phyloP scores from a whole-genome alignment of 345 rosid genomes.

The Gossypioides kirkii region DNA sequence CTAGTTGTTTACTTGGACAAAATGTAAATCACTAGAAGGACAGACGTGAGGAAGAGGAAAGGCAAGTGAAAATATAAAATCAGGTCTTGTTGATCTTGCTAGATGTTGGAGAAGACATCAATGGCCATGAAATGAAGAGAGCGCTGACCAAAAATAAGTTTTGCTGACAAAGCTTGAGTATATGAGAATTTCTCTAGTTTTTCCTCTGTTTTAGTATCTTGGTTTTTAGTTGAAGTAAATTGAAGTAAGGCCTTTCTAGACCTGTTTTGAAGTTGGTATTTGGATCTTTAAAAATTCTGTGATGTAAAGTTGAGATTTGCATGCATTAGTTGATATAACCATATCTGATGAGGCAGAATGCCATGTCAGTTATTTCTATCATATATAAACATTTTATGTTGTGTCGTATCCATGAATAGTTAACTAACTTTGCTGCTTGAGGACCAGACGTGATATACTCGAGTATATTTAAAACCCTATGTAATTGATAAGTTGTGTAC shows the following conservation, averaged over 20 bases:
- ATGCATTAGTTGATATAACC: not conserved
- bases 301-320: not conserved
- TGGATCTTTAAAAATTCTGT: not conserved
- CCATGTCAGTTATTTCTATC: not conserved
- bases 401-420: not conserved
- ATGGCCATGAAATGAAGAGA: not conserved
- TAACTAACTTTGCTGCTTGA: not conserved
- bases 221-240: not conserved
- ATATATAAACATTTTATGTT: not conserved
- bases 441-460: not conserved
- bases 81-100: not conserved
- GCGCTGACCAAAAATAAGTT: not conserved
- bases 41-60: not conserved
- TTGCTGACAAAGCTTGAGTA: not conserved
- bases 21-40: not conserved
- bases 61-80: not conserved
- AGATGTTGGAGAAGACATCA: constrained; percentile 1
- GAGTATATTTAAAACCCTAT: not conserved
- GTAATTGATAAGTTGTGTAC: not conserved
- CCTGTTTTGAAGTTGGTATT: not conserved
- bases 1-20: not conserved
- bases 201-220: not conserved
- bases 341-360: not conserved
- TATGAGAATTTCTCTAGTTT: not conserved
- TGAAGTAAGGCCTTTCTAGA: not conserved